Evolutionary conservation across 2,329 filamentous ascomycete genomes (phyloP), one percentile per base, ranked within the genome.

Genomic region (Arthrobotrys sphaeroides): DNA sequence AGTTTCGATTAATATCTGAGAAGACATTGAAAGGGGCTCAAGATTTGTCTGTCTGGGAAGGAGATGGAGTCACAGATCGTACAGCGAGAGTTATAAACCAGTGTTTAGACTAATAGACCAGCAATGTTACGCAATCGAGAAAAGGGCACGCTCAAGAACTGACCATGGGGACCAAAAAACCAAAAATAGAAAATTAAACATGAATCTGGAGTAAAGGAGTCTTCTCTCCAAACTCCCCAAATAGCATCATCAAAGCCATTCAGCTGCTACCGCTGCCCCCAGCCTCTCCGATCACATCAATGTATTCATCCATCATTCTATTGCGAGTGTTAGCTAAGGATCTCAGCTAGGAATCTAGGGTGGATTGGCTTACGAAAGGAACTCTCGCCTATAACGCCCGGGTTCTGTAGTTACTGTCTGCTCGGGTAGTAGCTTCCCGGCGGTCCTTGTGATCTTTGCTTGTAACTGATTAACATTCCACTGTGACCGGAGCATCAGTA

Each of bases 381-480:
- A 80, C 64, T 78, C 79, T 22, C 77, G 51, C 24, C 79, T 67
- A 67, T 79, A 80, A 31, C 77, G 78, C 2, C 67, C 59, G 28
- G 77, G 79, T 31, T 79, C 67, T 20, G 79, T 78, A 6, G 79
- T 79, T 13, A 80, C 66, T n/a, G 79, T 80, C 69, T 80, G 79
- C 28, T 80, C 78, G 1, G 78, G 78, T n/a, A 80, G 43, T 9
- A 78, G 33, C 57, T 62, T 77, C 13, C 78, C 78, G 33, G 77
- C 77, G 20, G 61, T 77, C 24, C 73, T 73, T 38, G 79, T 78
- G 45, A 80, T 78, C 53, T 73, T 79, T 10, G 79, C 73, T 42
- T 73, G 73, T 26, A 78, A 61, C 57, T 80, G 77, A 31, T 78
- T 70, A 12, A 80, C 78, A 64, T 80, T 80, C 79, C 78, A 80